Percentiles rank a stretch among this genome's conserved stretches.
Conservation (phyloP, 2,329 filamentous ascomycete genomes). For the Penicillium sclerotiorum region DNA sequence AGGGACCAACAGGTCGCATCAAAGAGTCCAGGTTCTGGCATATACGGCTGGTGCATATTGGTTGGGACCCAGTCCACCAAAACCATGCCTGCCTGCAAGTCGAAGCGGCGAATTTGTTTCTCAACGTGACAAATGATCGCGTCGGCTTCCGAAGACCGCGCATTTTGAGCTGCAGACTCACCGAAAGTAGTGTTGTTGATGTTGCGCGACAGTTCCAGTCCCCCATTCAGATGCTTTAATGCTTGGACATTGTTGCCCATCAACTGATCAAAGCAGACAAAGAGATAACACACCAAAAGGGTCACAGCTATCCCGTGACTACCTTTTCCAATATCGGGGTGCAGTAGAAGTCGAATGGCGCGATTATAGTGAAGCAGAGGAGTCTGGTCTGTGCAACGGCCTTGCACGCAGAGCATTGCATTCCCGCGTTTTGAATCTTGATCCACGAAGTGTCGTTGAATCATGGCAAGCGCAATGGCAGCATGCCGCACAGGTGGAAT, state of each 20-base stretch:
- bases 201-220: slow-evolving; percentile 32
- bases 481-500: slow-evolving; percentile 39
- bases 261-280: slow-evolving; percentile 44
- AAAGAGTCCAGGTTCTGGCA: slow-evolving; percentile 1
- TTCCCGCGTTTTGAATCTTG: slow-evolving; percentile 9
- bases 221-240: slow-evolving; percentile 39
- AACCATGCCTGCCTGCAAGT: slow-evolving; percentile 41
- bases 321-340: slow-evolving; percentile 19
- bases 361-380: slow-evolving; percentile 20
- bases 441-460: slow-evolving; percentile 30
- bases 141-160: slow-evolving; percentile 16
- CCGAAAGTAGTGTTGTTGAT: slow-evolving; percentile 10
- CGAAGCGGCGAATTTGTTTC: slow-evolving; percentile 39
- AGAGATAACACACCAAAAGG: slow-evolving; percentile 45
- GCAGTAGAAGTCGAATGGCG: slow-evolving; percentile 29
- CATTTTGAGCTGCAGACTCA: background rate
- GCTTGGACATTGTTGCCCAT: slow-evolving; percentile 39
- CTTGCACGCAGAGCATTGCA: slow-evolving; percentile 5
- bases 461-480: slow-evolving; percentile 29
- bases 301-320: slow-evolving; percentile 34
- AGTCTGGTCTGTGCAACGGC: slow-evolving; percentile 17
- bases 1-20: slow-evolving; percentile 30
- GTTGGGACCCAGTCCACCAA: slow-evolving; percentile 34
- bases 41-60: slow-evolving; percentile 26
- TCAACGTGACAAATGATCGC: slow-evolving; percentile 34